Evolutionary conservation across 2,329 filamentous ascomycete genomes (phyloP).

Genomic region (Chaetothyriales sp.): DNA sequence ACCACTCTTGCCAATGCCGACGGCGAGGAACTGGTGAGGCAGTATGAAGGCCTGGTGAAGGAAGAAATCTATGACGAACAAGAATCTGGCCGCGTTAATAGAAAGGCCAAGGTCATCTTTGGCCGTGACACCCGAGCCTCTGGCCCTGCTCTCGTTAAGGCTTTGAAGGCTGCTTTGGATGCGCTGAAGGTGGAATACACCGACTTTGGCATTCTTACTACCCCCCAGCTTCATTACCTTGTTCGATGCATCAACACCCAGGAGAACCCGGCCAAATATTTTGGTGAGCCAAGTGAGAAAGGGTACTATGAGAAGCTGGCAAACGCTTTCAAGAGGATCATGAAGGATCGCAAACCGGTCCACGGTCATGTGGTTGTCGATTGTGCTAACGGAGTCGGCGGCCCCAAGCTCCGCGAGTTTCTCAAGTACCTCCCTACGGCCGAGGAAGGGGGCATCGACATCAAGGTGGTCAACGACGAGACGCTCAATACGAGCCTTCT

Average conservation of each 20-base stretch:
- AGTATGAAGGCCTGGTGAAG: slow-evolving; percentile 62
- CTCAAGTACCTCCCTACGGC: slow-evolving; percentile 65
- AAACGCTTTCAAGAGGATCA: slow-evolving; percentile 68
- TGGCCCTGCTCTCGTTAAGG: slow-evolving; percentile 66
- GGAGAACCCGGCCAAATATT: slow-evolving; percentile 62
- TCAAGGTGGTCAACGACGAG: slow-evolving; percentile 85
- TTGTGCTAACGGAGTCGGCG: slow-evolving; percentile 93
- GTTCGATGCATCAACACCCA: slow-evolving; percentile 90
- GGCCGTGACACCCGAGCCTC: slow-evolving; percentile 89
- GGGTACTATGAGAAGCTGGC: slow-evolving; percentile 93
- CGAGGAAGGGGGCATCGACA: slow-evolving; percentile 55
- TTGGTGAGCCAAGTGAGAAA: slow-evolving; percentile 74
- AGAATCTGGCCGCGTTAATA: slow-evolving; percentile 2
- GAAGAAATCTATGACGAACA: slow-evolving; percentile 50
- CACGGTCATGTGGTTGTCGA: slow-evolving; percentile 69
- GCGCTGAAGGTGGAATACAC: slow-evolving; percentile 60
- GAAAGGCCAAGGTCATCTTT: slow-evolving; percentile 70
- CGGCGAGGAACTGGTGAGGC: slow-evolving; percentile 59
- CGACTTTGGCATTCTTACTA: slow-evolving; percentile 86
- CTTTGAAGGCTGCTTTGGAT: slow-evolving; percentile 65
- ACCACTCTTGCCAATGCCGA: slow-evolving; percentile 79
- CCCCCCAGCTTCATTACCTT: slow-evolving; percentile 94
- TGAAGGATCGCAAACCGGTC: slow-evolving; percentile 57
- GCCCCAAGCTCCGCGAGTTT: slow-evolving; percentile 74
- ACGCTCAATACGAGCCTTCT: slow-evolving; percentile 78